phyloP scores from a whole-genome alignment of 2,329 filamentous ascomycete species.

The Penicillium sclerotigenum region DNA sequence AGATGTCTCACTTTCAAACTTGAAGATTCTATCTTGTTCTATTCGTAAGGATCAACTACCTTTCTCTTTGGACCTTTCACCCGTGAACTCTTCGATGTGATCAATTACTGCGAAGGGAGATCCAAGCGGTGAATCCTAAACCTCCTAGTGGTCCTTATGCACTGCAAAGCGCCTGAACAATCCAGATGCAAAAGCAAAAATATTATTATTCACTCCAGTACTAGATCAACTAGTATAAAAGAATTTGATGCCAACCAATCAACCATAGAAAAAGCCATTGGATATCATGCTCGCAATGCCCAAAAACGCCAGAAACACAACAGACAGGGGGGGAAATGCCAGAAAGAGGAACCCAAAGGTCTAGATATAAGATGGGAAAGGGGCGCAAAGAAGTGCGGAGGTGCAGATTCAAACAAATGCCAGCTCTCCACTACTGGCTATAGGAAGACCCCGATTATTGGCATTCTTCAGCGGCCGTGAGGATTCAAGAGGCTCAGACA shows the following conservation, averaged over 20 bases:
- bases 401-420: constrained; percentile 30
- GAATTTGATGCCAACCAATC: neutral
- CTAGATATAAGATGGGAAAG: neutral
- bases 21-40: neutral
- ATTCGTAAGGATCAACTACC: neutral
- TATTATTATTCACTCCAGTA: neutral
- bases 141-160: neutral
- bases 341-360: neutral
- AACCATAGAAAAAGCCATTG: constrained; percentile 22
- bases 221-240: constrained; percentile 13
- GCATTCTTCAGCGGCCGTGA: constrained; percentile 14
- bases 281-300: constrained; percentile 29
- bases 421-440: constrained; percentile 25
- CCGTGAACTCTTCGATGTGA: neutral
- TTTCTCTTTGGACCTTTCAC: neutral
- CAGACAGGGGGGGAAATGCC: neutral
- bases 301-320: constrained; percentile 15
- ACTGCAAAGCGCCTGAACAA: neutral
- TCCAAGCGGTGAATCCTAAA: neutral
- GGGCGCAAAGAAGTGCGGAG: too few species aligned
- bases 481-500: constrained; percentile 14
- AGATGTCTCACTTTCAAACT: neutral
- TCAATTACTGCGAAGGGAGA: neutral
- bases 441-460: constrained; percentile 18
- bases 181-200: neutral